Percentiles rank a stretch among this genome's conserved stretches.
Evolutionary conservation across 176 grass and related monocot genomes (phyloP).

Genomic region (Triticum urartu): DNA sequence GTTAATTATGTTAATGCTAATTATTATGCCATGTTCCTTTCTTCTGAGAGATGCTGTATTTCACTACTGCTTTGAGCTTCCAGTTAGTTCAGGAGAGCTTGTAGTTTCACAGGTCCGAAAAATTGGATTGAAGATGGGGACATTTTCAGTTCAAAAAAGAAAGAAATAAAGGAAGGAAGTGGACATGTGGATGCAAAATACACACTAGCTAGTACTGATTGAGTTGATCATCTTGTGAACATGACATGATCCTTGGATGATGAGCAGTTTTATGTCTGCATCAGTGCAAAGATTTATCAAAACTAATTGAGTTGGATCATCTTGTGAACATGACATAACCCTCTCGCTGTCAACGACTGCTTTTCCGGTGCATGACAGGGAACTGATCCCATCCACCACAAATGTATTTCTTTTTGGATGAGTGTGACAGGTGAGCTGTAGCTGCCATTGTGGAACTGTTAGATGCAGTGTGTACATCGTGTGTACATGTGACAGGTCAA

Average conservation of each 20-base stretch:
- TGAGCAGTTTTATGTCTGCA: background rate
- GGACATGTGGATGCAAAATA: background rate
- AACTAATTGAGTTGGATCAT: background rate
- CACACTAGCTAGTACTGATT: background rate
- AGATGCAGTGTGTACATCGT: background rate
- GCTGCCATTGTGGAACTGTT: conserved; percentile 9
- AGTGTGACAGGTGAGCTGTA: conserved; percentile 43
- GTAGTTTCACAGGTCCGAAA: background rate
- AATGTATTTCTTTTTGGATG: conserved; percentile 6
- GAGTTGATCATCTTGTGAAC: background rate
- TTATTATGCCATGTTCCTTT: background rate
- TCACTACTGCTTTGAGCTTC: background rate
- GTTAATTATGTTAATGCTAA: conserved; percentile 20
- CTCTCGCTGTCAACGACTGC: conserved; percentile 26
- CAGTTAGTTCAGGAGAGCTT: too few species aligned
- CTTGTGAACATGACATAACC: background rate
- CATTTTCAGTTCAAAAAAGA: background rate
- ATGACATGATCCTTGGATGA: conserved; percentile 9
- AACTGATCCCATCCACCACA: conserved; percentile 19
- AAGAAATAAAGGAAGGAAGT: too few species aligned
- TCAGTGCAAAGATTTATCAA: conserved; percentile 35
- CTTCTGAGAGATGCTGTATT: background rate
- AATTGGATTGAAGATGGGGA: background rate
- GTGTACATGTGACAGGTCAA: background rate
- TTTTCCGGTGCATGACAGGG: conserved; percentile 23